Base-by-base conservation (phyloP, 2,329 filamentous ascomycete species). In the Sphaerulina populicola region DNA sequence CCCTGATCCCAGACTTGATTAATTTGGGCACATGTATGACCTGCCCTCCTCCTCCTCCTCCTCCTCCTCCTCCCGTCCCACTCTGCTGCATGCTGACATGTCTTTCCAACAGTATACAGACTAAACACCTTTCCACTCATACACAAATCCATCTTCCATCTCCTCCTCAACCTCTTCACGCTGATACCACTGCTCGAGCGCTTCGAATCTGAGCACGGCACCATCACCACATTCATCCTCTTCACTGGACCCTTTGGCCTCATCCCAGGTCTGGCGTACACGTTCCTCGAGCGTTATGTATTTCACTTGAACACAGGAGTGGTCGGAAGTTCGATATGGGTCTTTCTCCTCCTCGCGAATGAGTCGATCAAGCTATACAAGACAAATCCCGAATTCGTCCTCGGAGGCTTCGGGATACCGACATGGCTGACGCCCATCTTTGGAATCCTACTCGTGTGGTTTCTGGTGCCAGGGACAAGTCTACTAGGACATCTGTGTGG, bases 141-240 rank as follows among this genome's bases (percentile, higher is more conserved):
- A 54, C 93, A 98, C 67, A 69, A 81, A 40, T 85, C 85, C 62
- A 77, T 94, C 66, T 74, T 95, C 61, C 93, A 97, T 69, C 77
- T 84, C 55, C 64, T 90, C 47, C 73, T 94, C 65, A 95, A 97
- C 69, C 68, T 88, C 21, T 47, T 94, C 57, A 86, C 88, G 18
- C 69, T 97, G 56, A 83, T 84, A 36, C 93, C 93, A n/a, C 74
- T 98, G 46, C 73, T 98, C 68, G 91, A 96, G 70, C 81, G 90
- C 55, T 98, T 97, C 69, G 93, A 98, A 72, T 79, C 81, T 56
- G 91, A 96, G 68, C 83, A 94, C 69, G 93, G 93, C 47, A 97
- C 91, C 6, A 74, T 97, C 64, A 88, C 88, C 23, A 85, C 88
- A n/a, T 68, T 94, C 57, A 81, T 87, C 33, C 75, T 97, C 47